These are phyloP conservation scores for Aspergillus sp. DNA, from an alignment of 2,329 filamentous ascomycete species.

Conservation along the genomic window DNA sequence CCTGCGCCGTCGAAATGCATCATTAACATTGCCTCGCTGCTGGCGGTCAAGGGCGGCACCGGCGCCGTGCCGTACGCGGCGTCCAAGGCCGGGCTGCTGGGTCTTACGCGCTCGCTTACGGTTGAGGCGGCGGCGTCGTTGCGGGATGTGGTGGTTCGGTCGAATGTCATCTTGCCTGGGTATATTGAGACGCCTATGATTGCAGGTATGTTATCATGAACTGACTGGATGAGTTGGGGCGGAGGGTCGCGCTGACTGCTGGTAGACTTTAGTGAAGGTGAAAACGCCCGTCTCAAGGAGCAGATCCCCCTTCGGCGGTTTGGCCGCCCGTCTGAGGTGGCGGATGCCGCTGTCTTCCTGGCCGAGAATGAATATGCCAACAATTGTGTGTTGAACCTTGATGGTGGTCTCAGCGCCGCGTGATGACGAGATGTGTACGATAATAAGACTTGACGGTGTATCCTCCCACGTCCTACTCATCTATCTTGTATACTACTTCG, in stretches of 20 bases:
- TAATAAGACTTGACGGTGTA: too few relatives aligned
- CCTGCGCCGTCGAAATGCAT: conserved; percentile 67
- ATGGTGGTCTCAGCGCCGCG: conserved; percentile 74
- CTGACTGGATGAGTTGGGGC: neutral
- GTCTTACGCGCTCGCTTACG: conserved; percentile 45
- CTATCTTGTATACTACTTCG: neutral
- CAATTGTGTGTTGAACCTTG: conserved; percentile 81
- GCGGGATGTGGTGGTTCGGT: conserved; percentile 66
- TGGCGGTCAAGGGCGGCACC: conserved; percentile 66
- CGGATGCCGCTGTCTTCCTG: conserved; percentile 78
- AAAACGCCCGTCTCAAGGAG: conserved; percentile 31
- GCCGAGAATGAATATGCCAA: conserved; percentile 78
- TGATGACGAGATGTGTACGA: conserved; percentile 33
- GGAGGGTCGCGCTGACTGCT: neutral
- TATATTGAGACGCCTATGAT: conserved; percentile 84
- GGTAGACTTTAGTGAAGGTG: conserved; percentile 42
- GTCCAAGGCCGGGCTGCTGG: conserved; percentile 76
- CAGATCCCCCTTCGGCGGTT: conserved; percentile 67
- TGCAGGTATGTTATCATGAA: conserved; percentile 52
- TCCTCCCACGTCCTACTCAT: too few relatives aligned
- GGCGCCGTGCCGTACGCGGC: conserved; percentile 75
- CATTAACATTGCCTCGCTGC: conserved; percentile 76
- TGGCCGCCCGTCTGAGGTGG: conserved; percentile 68
- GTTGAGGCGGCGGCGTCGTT: conserved; percentile 42
- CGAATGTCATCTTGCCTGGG: conserved; percentile 79